A percentile compares a stretch with the other conserved stretches of the same genome.
phyloP scores from a whole-genome alignment of 495 filamentous ascomycete genomes.

The Tuber umbilicatum region DNA sequence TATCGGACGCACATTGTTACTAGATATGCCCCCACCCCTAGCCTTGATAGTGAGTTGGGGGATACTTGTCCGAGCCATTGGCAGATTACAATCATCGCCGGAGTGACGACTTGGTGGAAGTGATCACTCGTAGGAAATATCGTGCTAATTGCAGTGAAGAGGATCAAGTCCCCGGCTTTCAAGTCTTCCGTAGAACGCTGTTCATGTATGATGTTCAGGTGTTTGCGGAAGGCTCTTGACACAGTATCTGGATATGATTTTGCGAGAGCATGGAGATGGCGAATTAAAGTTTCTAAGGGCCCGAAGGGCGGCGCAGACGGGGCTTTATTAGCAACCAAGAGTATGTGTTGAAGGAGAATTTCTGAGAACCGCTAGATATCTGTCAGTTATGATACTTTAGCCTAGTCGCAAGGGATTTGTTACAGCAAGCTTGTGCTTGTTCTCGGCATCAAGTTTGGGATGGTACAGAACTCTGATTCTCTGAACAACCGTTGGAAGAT shows the following conservation, averaged over 20 bases:
- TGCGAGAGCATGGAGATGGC: conserved; percentile 79
- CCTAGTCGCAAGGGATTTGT: background rate
- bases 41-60: conserved; percentile 56
- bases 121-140: conserved; percentile 95
- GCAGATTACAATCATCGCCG: conserved; percentile 71
- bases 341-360: conserved; percentile 71
- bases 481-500: conserved; percentile 74
- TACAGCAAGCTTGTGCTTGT: conserved; percentile 67
- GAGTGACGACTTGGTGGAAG: conserved; percentile 88
- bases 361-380: conserved; percentile 56
- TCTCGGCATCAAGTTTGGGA: conserved; percentile 72
- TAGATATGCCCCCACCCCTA: conserved; percentile 69
- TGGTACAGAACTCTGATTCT: conserved; percentile 83
- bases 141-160: conserved; percentile 72
- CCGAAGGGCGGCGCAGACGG: conserved; percentile 47
- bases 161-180: conserved; percentile 65
- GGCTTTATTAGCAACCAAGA: conserved; percentile 53
- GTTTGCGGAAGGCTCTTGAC: conserved; percentile 64
- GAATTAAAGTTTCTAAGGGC: conserved; percentile 61
- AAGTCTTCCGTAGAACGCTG: conserved; percentile 53
- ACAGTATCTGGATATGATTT: conserved; percentile 73
- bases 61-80: conserved; percentile 74
- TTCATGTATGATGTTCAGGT: conserved; percentile 59
- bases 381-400: conserved; percentile 4
- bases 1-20: conserved; percentile 71